Evolutionary conservation across 163 green algal species (phyloP), one percentile per base, ranked within the genome.

Genomic region (Chlamydomonas reinhardtii): DNA sequence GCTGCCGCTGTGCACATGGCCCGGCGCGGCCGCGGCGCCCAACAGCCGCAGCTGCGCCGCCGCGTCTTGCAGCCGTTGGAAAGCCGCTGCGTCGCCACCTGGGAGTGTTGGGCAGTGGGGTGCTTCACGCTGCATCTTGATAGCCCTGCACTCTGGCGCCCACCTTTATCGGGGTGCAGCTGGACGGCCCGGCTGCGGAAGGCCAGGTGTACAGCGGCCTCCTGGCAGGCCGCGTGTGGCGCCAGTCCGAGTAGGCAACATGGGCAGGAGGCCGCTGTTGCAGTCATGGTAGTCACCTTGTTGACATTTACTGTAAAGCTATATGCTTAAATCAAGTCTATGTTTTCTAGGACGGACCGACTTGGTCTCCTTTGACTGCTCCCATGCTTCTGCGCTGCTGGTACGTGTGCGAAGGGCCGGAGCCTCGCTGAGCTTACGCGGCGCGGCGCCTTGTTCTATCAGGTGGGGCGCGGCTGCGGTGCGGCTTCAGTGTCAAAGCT

Each of bases 81-180:
- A 82, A 5, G 59, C 56, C 15, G 29, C 59, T 1, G 31, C 24
- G 20, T 82, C 34, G 34, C 74, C 74, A 34, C 74, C 74, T 82
- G 59, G 4, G 48, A 56, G 14, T 39, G 71, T 22, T 37, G 17
- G 71, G 9, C 27, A 35, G 24, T 27, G 24, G 25, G 37, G 37
- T 17, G 71, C 22, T 31, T 4, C 24, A 4, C 25, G 71, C 4
- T 5, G 25, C 43, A 34, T 24, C 9, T 9, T 48, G 39, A 73
- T 11, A 43, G n/a, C 34, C n/a, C 22, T 12, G 29, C 4, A 2
- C 64, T 31, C 29, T 43, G 12, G 25, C 29, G 48, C 65, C 3
- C 62, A 82, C 74, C 74, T 82, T 82, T 82, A 22, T 82, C 74
- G 11, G 74, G 74, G 32, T 82, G 74, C 16, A 72, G 32, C 59